Evolutionary conservation across 208 protist species (phyloP).

Genomic region (Leishmania lainsoni): DNA sequence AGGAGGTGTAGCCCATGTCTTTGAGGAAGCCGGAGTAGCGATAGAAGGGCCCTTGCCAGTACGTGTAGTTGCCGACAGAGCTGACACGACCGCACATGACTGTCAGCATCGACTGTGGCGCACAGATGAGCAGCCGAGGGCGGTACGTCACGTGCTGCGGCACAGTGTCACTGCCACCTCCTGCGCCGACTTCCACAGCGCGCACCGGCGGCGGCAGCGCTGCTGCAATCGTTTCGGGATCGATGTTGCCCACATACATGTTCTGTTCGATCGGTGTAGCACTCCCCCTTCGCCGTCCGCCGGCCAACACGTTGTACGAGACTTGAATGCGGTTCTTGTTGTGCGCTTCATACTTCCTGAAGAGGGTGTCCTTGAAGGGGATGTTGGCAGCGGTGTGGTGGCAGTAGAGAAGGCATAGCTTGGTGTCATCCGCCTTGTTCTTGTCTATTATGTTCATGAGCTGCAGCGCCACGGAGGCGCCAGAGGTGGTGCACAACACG

Average conservation of each 20-base stretch:
- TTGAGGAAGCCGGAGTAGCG: slow-evolving; percentile 80
- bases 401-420: slow-evolving; percentile 74
- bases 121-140: slow-evolving; percentile 77
- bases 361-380: slow-evolving; percentile 61
- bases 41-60: slow-evolving; percentile 80
- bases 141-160: slow-evolving; percentile 23
- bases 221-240: slow-evolving; percentile 55
- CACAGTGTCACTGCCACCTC: neutral
- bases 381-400: slow-evolving; percentile 55
- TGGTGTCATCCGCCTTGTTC: slow-evolving; percentile 49
- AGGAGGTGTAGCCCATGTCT: slow-evolving; percentile 83
- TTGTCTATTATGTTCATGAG: slow-evolving; percentile 77
- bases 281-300: slow-evolving; percentile 15
- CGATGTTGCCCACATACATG: slow-evolving; percentile 73
- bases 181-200: neutral
- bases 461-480: slow-evolving; percentile 81
- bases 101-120: slow-evolving; percentile 73
- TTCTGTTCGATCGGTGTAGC: slow-evolving; percentile 40
- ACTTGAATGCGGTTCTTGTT: slow-evolving; percentile 51
- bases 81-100: slow-evolving; percentile 76
- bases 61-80: slow-evolving; percentile 58
- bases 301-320: slow-evolving; percentile 67
- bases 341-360: slow-evolving; percentile 38
- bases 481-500: slow-evolving; percentile 75
- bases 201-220: slow-evolving; percentile 51